phyloP scores from a whole-genome alignment of 768 basidiomycete genomes.

The Pleurotus cornucopiae region DNA sequence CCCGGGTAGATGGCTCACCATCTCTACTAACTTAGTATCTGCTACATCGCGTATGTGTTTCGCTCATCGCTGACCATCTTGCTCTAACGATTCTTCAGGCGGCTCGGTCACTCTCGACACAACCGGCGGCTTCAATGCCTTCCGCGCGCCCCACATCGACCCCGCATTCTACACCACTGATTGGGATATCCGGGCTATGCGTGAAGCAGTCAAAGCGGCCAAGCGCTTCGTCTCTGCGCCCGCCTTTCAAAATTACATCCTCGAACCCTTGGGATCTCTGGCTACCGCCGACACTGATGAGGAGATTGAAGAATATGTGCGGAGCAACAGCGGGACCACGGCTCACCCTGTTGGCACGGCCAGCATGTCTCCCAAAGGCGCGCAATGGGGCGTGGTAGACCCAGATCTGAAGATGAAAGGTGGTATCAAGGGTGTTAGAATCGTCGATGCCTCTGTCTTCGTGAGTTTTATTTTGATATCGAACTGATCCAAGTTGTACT shows the following conservation, averaged over 20 bases:
- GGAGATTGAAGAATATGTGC: constrained; percentile 18
- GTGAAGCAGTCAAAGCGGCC: constrained; percentile 20
- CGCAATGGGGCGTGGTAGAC: constrained; percentile 27
- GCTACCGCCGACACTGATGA: constrained; percentile 22
- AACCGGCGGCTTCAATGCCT: neutral
- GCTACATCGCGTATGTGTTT: constrained; percentile 18
- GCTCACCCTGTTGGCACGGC: constrained; percentile 25
- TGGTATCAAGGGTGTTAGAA: constrained; percentile 23
- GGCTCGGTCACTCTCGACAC: neutral
- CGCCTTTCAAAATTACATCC: constrained; percentile 23
- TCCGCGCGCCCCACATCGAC: constrained; percentile 20
- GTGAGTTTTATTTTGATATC: constrained; percentile 17
- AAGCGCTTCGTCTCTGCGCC: constrained; percentile 19
- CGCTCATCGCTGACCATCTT: constrained; percentile 13
- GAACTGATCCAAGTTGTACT: neutral
- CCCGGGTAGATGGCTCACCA: constrained; percentile 14
- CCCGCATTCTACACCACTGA: constrained; percentile 14
- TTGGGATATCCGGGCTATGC: constrained; percentile 22
- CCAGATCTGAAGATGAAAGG: constrained; percentile 29
- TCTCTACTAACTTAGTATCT: constrained; percentile 16
- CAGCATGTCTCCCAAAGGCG: constrained; percentile 23
- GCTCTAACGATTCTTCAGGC: constrained; percentile 19
- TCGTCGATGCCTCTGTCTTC: constrained; percentile 36
- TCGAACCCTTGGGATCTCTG: constrained; percentile 13
- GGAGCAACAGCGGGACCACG: constrained; percentile 13